Base-by-base conservation (phyloP, 78 protist genomes). In the Polysphondylium violaceum region DNA sequence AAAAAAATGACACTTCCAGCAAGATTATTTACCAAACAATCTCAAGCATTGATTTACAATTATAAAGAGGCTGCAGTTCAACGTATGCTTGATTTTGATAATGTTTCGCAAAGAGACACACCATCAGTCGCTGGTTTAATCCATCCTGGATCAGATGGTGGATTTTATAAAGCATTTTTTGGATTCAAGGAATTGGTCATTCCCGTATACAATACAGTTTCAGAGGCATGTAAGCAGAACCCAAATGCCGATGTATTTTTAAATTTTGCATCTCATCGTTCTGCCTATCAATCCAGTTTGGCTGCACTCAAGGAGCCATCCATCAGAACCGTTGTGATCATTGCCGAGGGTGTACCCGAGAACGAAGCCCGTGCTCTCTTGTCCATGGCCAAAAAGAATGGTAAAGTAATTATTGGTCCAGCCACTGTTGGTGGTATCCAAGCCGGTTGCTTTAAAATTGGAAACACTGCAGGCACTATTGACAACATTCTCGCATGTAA, bases 301-400 rank as follows among this genome's bases (percentile, higher is more conserved):
- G 97, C 93, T 59, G 96, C 96, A 14, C 79, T 98, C 7, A 29
- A 90, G n/a, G 83, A 74, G 67, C 96, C 96, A 35, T 63, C 76
- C 29, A 65, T 96, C 63, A 27, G 68, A 14, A 68, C 85, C 9
- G 58, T 95, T 47, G 97, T 92, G 14, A 94, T 98, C 71, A 94
- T 97, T 31, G 97, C 98, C 12, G 98, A 97, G 63, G 98, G 98
- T 50, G 96, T 98, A 21, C 99, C 99, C 31, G 99, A 98, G 94
- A 59, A 81, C 50, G 76, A 79, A 60, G 95, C 97, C 3, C 43
- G 92, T 38, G 16, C 31, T 41, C 53, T 98, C 61, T 94, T 94
- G 61, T 43, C 86, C 38, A 31, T 53, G 27, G 96, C 98, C 9
- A 50, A 79, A 5, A 73, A n/a, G 33, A 9, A 19, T 35, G 88